phyloP scores from a whole-genome alignment of 331 rosid genomes.

The Malus hybrid region DNA sequence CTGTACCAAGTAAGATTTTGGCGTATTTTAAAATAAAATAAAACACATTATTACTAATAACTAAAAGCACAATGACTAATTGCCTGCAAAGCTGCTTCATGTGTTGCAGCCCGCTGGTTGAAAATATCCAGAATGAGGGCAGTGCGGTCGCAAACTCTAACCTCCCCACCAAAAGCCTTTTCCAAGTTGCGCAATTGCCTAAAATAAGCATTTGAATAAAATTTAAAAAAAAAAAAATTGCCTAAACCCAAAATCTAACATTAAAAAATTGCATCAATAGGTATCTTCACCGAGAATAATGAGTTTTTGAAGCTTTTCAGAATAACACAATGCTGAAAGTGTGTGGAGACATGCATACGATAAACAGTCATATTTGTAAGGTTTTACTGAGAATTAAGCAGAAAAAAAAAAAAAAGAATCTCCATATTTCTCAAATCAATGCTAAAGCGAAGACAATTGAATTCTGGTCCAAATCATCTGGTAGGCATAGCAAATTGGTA shows the following conservation, averaged over 20 bases:
- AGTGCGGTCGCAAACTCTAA: constrained; percentile 96
- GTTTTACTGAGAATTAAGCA: neutral
- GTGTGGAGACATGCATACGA: neutral
- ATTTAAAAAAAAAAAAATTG: neutral
- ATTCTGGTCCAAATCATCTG: neutral
- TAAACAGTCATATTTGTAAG: neutral
- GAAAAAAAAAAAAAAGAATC: neutral
- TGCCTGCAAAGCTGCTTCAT: constrained; percentile 95
- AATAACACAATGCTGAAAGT: neutral
- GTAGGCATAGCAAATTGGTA: neutral
- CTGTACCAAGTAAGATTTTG: neutral
- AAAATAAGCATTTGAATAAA: constrained; percentile 5
- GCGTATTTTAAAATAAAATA: neutral
- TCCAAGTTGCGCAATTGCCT: constrained; percentile 96
- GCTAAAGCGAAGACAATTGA: neutral
- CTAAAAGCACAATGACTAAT: neutral
- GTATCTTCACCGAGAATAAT: neutral
- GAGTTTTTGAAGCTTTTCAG: neutral
- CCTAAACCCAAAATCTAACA: neutral
- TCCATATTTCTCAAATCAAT: neutral
- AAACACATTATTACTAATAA: neutral
- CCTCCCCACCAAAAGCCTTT: constrained; percentile 86
- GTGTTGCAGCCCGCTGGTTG: constrained; percentile 98
- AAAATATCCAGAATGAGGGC: constrained; percentile 92
- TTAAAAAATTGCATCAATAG: neutral